Base-by-base conservation (phyloP, 192 early-diverging fungal species). In the Coemansia sp. region DNA sequence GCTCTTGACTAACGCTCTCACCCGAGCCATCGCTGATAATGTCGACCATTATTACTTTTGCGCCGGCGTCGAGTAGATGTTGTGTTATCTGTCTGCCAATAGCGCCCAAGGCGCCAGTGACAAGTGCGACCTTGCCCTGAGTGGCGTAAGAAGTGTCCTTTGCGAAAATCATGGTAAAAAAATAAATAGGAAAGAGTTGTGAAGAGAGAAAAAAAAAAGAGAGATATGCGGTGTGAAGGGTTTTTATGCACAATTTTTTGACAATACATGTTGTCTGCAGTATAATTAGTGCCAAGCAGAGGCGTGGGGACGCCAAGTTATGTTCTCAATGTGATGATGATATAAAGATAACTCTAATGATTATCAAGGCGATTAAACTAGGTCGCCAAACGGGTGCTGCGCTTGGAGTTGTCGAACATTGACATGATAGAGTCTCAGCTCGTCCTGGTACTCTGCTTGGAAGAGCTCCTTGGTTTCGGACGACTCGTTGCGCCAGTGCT, bases 401-500 rank as follows among this genome's bases (percentile, higher is more conserved):
- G 60, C 24, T 48, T 60, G 33, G 14, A 57, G 54, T 8, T 6
- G 44, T n/a, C 42, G 51, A 19, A 69, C 19, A 4, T 68, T 44
- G 14, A 59, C 48, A 14, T 70, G 66, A 48, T 79, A 79, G 33
- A 50, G 45, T 21, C 41, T 40, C 45, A 69, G 36, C 14, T 69
- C 77, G 9, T 40, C 44, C 2, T 46, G 51, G 64, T 69, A 79
- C 48, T 64, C 34, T 29, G 53, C 63, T 13, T 66, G 54, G 37
- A 63, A 74, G 46, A 21, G 16, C 16, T 69, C 57, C 36, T 70
- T 73, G 35, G 63, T 57, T 13, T 34, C 40, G 1, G 68, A 59
- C 8, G 59, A 39, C 40, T 73, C 77, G 45, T 50, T 68, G 13
- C 65, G 59, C 77, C 77, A 79, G 31, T 67, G 37, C 37, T 73